These are phyloP conservation scores for Chimonanthus salicifolius DNA, from an alignment of 164 flowering plant genomes.

Conservation along the genomic window DNA sequence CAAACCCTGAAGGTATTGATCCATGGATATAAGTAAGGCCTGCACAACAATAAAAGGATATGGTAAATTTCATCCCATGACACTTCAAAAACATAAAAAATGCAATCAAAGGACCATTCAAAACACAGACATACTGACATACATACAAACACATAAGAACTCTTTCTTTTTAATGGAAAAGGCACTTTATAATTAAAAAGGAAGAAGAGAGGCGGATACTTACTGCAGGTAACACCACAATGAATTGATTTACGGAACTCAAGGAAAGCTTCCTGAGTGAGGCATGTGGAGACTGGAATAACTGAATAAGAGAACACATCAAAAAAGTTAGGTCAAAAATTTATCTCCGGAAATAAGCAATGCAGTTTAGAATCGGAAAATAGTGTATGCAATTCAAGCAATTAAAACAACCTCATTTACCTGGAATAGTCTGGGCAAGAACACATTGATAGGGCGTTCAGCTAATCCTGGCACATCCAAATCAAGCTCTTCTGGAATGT, in stretches of 20 bases:
- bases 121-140: too few relatives aligned
- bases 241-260: conserved; percentile 84
- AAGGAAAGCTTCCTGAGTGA: conserved; percentile 82
- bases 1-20: conserved; percentile 91
- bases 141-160: too few relatives aligned
- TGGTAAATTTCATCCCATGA: conserved; percentile 1
- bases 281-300: conserved; percentile 87
- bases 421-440: conserved; percentile 83
- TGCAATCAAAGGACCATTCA: not conserved
- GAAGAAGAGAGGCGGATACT: conserved; percentile 19
- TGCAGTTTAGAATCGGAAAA: conserved; percentile 4
- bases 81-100: conserved; percentile 2
- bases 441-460: conserved; percentile 83
- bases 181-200: not conserved
- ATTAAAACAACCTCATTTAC: conserved; percentile 25
- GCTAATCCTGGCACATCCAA: conserved; percentile 78
- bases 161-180: too few relatives aligned
- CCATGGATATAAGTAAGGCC: conserved; percentile 80
- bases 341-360: not conserved
- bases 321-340: not conserved
- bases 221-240: conserved; percentile 94
- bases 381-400: conserved; percentile 3
- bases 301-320: conserved; percentile 35
- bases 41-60: conserved; percentile 23
- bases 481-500: conserved; percentile 90